A percentile compares a stretch with the other conserved stretches of the same genome.
phyloP scores from a whole-genome alignment of 208 protist species.

The Leishmania major region DNA sequence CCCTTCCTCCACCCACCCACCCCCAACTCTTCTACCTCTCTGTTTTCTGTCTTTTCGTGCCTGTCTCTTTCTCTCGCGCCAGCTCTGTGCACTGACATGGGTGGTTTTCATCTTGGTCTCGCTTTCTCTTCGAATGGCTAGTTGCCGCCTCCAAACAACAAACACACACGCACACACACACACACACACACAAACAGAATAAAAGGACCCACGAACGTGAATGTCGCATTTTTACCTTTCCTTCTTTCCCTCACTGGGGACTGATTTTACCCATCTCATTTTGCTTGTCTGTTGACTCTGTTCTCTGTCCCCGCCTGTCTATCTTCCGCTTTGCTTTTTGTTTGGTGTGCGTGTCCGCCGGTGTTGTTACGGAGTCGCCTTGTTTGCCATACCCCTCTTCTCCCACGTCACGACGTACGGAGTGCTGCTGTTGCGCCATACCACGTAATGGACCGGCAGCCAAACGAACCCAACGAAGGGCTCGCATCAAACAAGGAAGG shows the following conservation, averaged over 20 bases:
- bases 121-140: neutral
- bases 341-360: neutral
- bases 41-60: neutral
- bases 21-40: neutral
- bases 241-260: neutral
- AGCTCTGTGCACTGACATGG: neutral
- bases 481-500: neutral
- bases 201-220: neutral
- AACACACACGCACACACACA: too few species aligned
- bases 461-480: neutral
- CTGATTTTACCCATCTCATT: neutral
- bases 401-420: neutral
- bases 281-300: neutral
- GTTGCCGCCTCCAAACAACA: neutral
- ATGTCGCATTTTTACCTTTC: neutral
- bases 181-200: neutral
- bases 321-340: neutral
- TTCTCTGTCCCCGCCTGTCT: neutral
- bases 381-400: too few species aligned
- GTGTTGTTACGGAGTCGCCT: neutral
- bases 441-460: neutral
- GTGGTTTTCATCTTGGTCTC: neutral
- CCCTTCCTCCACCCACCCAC: neutral
- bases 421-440: neutral
- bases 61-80: too few species aligned